These are phyloP conservation scores for Sclerotinia minor DNA, from an alignment of 2,329 filamentous ascomycete species.

Conservation along the genomic window DNA sequence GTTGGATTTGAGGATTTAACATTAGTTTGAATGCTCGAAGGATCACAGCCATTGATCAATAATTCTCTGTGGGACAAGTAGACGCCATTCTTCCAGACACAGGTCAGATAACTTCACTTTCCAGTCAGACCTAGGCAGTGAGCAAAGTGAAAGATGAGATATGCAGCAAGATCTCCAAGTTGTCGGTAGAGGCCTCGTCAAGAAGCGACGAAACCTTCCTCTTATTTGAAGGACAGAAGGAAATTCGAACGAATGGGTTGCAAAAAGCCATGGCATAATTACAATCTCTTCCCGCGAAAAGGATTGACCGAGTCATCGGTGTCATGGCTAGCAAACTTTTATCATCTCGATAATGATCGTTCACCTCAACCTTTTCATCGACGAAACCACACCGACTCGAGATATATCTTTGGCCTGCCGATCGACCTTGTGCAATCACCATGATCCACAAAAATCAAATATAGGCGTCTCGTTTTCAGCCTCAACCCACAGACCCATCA, in stretches of 20 bases:
- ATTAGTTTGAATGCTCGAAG: not conserved
- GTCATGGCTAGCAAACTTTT: too few species aligned
- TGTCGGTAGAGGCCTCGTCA: not conserved
- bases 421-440: too few species aligned
- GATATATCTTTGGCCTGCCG: not conserved
- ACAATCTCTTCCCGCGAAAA: not conserved
- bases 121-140: not conserved
- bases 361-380: too few species aligned
- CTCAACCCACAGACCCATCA: too few species aligned
- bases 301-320: too few species aligned
- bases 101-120: not conserved
- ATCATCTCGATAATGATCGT: not conserved
- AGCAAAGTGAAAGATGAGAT: not conserved
- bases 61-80: too few species aligned
- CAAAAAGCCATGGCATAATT: not conserved
- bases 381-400: too few species aligned
- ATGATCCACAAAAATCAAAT: too few species aligned
- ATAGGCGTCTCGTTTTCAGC: too few species aligned
- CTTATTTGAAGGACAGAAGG: not conserved
- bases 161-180: not conserved
- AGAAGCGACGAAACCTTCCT: not conserved
- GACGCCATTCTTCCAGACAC: not conserved
- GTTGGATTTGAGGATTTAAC: slow-evolving; percentile 4
- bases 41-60: not conserved
- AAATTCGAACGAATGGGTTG: not conserved